Evolutionary conservation across 1,284 basidiomycete species (phyloP), one percentile per base, ranked within the genome.

Genomic region (Mycosarcoma maydis): DNA sequence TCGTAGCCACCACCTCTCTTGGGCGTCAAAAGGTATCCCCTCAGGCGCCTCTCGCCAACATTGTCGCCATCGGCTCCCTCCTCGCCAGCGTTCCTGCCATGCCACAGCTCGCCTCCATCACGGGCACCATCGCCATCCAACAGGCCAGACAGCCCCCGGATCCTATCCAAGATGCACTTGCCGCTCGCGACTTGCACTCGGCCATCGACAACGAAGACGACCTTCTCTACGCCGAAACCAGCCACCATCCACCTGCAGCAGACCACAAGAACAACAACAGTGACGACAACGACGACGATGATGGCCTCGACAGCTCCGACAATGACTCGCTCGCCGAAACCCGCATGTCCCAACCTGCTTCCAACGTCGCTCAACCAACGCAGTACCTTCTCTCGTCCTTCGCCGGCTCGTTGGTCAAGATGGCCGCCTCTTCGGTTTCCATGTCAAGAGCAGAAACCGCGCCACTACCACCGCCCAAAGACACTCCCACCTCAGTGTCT

Each of bases 41-140:
- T 10, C 48, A 65, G 48, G 69, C 72, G 24, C 64, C 72, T 23
- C 54, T 88, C 56, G 90, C 94, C 4, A 88, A 89, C 1, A 74
- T 96, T 16, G 89, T 97, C 24, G 96, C 95, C 9, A 88, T 98
- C 58, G 91, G 92, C 30, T 85, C 92, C 54, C 83, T 94, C 26
- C 82, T 94, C 30, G 92, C 92, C 6, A 90, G 90, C 19, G 85
- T 85, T 11, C 89, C 91, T 4, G 93, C 86, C 4, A 87, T 95
- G 86, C 94, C 93, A 0, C 78, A 83, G 11, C 83, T 98, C 24
- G 88, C 89, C 0, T 84, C 86, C 9, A 84, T 90, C 22, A 88
- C 90, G 75, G 94, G 94, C 4, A 85, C 90, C 67, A 89, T 96
- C 46, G 92, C 92, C 0, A 85, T 98, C 46, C 92, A 93, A 69